Evolutionary conservation across 2,329 filamentous ascomycete species (phyloP).

Genomic region (Botrytis byssoidea): DNA sequence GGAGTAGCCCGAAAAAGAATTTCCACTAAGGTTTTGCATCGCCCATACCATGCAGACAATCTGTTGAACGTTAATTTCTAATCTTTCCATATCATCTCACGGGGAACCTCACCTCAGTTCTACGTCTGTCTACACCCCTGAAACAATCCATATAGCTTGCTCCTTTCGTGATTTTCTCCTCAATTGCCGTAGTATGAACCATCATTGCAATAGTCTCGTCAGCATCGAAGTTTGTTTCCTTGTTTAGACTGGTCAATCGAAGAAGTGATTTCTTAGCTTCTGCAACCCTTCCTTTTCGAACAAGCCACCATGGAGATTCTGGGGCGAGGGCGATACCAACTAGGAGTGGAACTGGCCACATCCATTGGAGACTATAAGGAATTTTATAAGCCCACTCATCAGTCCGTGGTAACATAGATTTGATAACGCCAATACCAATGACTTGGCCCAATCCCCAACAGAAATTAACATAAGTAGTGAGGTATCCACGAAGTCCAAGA

Average conservation of each 20-base stretch:
- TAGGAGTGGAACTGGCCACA: conserved; percentile 46
- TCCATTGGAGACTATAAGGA: conserved; percentile 47
- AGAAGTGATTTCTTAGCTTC: conserved; percentile 43
- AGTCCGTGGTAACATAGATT: conserved; percentile 45
- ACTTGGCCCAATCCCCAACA: conserved; percentile 55
- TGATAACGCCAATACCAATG: conserved; percentile 51
- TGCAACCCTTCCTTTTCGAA: conserved; percentile 45
- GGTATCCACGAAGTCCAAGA: conserved; percentile 53
- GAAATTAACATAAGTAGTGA: conserved; percentile 56
- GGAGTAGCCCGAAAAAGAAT: conserved; percentile 63
- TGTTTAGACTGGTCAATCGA: conserved; percentile 40
- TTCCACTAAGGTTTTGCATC: conserved; percentile 62
- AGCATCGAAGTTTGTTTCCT: conserved; percentile 46
- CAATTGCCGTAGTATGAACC: conserved; percentile 56
- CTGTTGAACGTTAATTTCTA: not conserved
- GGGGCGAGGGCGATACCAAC: conserved; percentile 48
- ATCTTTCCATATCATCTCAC: not conserved
- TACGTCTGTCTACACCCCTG: conserved; percentile 48
- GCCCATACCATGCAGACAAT: conserved; percentile 61
- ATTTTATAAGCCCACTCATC: conserved; percentile 53
- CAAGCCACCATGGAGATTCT: conserved; percentile 51
- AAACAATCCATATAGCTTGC: conserved; percentile 53
- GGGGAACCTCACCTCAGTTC: conserved; percentile 44
- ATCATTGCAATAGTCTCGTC: conserved; percentile 54
- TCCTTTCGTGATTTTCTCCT: conserved; percentile 47